Evolutionary conservation across 139 green algal genomes (phyloP).

Genomic region (Coelastrella sp.): DNA sequence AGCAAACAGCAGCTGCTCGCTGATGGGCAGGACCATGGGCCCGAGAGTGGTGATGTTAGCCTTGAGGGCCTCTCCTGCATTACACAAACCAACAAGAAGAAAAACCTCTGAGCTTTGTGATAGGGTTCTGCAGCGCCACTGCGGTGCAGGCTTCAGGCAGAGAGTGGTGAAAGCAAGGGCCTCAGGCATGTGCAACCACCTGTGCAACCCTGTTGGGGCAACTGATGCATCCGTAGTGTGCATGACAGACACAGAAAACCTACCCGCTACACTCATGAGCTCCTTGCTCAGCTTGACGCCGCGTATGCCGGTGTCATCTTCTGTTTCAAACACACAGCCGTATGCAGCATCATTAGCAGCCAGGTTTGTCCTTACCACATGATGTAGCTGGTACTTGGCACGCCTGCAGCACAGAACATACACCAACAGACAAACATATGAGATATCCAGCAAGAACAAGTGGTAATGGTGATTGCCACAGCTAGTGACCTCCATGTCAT

Average conservation of each 20-base stretch:
- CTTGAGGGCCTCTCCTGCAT: constrained; percentile 63
- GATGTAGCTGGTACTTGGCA: constrained; percentile 69
- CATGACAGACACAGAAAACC: neutral
- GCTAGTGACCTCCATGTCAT: too few species aligned
- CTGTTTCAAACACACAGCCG: constrained; percentile 85
- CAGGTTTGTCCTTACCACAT: constrained; percentile 92
- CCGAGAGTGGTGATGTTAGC: constrained; percentile 96
- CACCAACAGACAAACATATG: neutral
- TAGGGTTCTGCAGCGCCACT: too few species aligned
- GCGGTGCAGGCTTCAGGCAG: too few species aligned
- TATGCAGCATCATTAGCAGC: constrained; percentile 90
- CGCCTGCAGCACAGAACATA: constrained; percentile 18
- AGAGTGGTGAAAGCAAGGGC: too few species aligned
- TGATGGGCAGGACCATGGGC: constrained; percentile 93
- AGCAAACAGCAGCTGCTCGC: constrained; percentile 87
- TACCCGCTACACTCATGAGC: constrained; percentile 92
- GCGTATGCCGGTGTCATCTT: constrained; percentile 74
- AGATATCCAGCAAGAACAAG: too few species aligned
- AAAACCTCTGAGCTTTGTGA: too few species aligned
- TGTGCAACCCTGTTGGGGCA: neutral
- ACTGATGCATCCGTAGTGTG: neutral
- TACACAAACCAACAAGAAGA: too few species aligned
- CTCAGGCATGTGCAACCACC: too few species aligned
- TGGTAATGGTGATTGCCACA: too few species aligned
- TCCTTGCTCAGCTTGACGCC: constrained; percentile 92